phyloP scores from a whole-genome alignment of 2,329 filamentous ascomycete genomes.

The Sclerotinia subarctica region DNA sequence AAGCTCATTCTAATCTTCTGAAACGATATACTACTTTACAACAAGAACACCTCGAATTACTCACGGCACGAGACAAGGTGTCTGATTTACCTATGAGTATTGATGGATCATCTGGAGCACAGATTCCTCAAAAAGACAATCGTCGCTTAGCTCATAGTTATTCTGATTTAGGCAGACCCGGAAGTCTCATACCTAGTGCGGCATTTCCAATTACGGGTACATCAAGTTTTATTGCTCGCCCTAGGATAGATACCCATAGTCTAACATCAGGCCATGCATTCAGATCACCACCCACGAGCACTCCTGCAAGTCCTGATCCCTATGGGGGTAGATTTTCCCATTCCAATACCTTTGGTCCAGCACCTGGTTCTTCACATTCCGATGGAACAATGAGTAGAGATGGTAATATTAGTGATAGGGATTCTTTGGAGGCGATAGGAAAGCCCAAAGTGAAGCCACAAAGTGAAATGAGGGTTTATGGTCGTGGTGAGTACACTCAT shows the following conservation, averaged over 20 bases:
- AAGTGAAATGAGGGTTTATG: conserved; percentile 51
- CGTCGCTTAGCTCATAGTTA: conserved; percentile 9
- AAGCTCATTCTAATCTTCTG: conserved; percentile 49
- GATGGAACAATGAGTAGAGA: conserved; percentile 9
- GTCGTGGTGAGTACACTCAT: conserved; percentile 47
- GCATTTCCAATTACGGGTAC: conserved; percentile 1
- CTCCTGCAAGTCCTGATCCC: conserved; percentile 7
- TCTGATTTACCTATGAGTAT: conserved; percentile 11
- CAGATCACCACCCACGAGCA: conserved; percentile 2
- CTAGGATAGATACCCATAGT: conserved; percentile 5
- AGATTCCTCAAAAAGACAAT: conserved; percentile 3
- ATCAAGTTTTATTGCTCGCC: conserved; percentile 6
- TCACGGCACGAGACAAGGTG: neutral
- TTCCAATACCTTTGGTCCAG: conserved; percentile 1
- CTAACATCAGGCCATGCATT: neutral
- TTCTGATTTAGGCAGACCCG: conserved; percentile 1
- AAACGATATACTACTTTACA: conserved; percentile 50
- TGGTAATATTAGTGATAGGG: conserved; percentile 16
- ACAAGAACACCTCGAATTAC: conserved; percentile 39
- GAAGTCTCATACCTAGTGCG: conserved; percentile 1
- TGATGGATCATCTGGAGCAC: conserved; percentile 6
- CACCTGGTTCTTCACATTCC: conserved; percentile 13
- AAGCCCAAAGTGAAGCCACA: conserved; percentile 47
- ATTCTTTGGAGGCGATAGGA: conserved; percentile 40
- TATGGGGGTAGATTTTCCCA: conserved; percentile 15